Conservation (phyloP, 2,329 filamentous ascomycete species). For the Penicillium hordei region DNA sequence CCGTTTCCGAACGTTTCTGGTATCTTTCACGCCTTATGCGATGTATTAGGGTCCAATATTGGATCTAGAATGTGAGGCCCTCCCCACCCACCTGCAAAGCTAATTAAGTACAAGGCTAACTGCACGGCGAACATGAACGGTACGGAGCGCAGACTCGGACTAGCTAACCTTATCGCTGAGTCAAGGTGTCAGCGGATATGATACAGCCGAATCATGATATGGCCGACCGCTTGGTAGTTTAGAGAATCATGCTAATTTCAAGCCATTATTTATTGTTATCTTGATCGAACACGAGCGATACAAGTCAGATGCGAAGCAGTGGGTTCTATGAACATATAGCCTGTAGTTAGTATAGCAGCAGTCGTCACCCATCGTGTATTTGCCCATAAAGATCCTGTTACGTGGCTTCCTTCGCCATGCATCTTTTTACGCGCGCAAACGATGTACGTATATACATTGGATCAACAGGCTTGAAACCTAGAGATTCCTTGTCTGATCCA, state of each 20-base stretch:
- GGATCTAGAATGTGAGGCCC: not conserved
- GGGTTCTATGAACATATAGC: not conserved
- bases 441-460: not conserved
- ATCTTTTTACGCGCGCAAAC: not conserved
- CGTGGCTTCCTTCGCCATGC: not conserved
- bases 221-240: not conserved
- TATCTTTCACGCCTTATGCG: not conserved
- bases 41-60: slow-evolving; percentile 4
- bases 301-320: not conserved
- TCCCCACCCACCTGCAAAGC: slow-evolving; percentile 12
- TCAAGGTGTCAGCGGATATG: slow-evolving; percentile 12
- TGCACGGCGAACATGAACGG: slow-evolving; percentile 15
- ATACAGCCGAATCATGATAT: slow-evolving; percentile 2
- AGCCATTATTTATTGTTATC: not conserved
- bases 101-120: slow-evolving; percentile 14
- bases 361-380: not conserved
- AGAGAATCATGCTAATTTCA: not conserved
- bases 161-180: slow-evolving; percentile 19
- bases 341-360: not conserved
- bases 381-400: slow-evolving; percentile 1
- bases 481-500: not conserved
- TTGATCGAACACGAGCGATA: not conserved
- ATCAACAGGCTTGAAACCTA: not conserved
- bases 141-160: slow-evolving; percentile 6
- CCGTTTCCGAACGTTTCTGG: not conserved